A percentile compares a stretch with the other conserved stretches of the same genome.
phyloP scores from a whole-genome alignment of 2,329 filamentous ascomycete genomes.

The Claviceps arundinis region DNA sequence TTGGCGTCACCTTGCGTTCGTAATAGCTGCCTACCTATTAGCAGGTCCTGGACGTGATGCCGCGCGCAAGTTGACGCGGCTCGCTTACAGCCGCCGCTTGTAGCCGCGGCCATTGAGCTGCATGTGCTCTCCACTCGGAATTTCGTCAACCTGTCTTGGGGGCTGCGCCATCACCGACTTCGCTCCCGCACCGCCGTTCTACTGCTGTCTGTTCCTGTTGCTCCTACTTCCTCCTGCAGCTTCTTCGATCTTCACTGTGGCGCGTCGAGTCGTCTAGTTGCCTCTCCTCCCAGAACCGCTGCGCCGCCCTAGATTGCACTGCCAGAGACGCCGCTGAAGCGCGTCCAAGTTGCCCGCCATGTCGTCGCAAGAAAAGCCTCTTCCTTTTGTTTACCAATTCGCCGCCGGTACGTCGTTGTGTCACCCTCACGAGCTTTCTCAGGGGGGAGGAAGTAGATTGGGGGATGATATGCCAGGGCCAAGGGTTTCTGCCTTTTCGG shows the following conservation, averaged over 20 bases:
- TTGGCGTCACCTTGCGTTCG: too few relatives aligned
- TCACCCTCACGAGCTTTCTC: constrained; percentile 2
- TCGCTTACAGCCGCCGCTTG: background rate
- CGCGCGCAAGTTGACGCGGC: background rate
- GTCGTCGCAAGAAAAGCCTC: constrained; percentile 59
- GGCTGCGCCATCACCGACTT: constrained; percentile 3
- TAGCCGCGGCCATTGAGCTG: background rate
- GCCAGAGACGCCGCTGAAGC: background rate
- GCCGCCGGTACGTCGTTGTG: constrained; percentile 55
- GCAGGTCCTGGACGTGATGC: background rate
- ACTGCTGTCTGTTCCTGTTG: too few relatives aligned
- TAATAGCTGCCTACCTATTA: too few relatives aligned
- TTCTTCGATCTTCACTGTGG: background rate
- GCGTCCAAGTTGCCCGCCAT: constrained; percentile 30
- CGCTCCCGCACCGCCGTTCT: background rate
- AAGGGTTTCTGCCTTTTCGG: background rate
- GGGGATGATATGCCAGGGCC: background rate
- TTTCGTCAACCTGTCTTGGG: background rate
- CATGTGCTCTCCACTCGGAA: constrained; percentile 1
- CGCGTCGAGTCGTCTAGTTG: background rate
- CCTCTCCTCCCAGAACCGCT: background rate
- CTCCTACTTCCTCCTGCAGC: background rate
- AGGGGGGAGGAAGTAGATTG: background rate
- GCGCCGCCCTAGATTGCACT: constrained; percentile 11
- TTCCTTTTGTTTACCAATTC: constrained; percentile 92